phyloP scores from a whole-genome alignment of 1,284 basidiomycete species.

The Spongiforma sp. region DNA sequence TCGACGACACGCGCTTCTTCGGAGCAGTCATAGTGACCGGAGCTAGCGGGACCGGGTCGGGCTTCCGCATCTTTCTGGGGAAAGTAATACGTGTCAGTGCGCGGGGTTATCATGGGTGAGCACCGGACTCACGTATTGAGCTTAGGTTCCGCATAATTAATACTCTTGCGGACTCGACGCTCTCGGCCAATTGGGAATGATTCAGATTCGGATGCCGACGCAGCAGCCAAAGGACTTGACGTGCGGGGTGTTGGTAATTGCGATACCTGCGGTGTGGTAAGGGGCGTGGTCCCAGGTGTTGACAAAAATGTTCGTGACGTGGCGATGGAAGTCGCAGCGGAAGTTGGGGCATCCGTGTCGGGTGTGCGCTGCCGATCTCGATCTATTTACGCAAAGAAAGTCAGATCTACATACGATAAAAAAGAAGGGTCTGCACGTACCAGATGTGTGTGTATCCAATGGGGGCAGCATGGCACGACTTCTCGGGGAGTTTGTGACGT shows the following conservation, averaged over 20 bases:
- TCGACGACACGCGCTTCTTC: conserved; percentile 39
- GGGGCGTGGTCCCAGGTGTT: conserved; percentile 49
- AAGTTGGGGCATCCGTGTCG: conserved; percentile 43
- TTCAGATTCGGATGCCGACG: conserved; percentile 43
- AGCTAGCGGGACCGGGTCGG: conserved; percentile 55
- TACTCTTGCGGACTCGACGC: conserved; percentile 75
- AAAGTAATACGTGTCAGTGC: conserved; percentile 14
- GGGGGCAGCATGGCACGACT: conserved; percentile 41
- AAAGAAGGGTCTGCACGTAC: conserved; percentile 28
- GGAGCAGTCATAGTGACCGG: conserved; percentile 33
- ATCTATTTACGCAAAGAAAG: conserved; percentile 34
- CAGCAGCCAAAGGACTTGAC: conserved; percentile 53
- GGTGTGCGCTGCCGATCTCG: conserved; percentile 46
- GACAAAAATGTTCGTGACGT: conserved; percentile 46
- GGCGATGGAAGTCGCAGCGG: conserved; percentile 38
- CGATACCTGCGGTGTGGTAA: conserved; percentile 36
- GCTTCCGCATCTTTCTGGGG: conserved; percentile 89
- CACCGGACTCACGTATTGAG: conserved; percentile 78
- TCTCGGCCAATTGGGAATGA: conserved; percentile 56
- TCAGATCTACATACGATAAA: conserved; percentile 11
- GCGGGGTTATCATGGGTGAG: conserved; percentile 9
- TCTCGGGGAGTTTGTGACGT: conserved; percentile 64
- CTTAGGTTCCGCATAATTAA: conserved; percentile 90
- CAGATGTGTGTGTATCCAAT: conserved; percentile 43
- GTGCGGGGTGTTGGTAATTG: conserved; percentile 49